phyloP scores from a whole-genome alignment of 306 rosid species.

The Rosa multiflora region DNA sequence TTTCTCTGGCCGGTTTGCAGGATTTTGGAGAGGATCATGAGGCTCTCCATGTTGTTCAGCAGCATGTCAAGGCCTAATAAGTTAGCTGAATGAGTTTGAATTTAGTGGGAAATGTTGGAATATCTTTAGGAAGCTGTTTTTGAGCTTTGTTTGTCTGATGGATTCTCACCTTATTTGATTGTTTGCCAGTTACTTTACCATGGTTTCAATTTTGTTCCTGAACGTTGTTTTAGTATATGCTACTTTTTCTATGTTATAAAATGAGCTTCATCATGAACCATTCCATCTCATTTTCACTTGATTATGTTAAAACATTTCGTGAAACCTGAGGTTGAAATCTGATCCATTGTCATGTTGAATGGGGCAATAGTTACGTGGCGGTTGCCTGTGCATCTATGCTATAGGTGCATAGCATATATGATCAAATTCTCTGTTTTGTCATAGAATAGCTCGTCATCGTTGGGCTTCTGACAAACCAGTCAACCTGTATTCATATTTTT shows the following conservation, averaged over 20 bases:
- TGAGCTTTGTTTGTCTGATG: conserved; percentile 4
- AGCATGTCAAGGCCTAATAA: conserved; percentile 44
- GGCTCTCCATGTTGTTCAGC: conserved; percentile 49
- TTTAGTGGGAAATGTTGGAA: conserved; percentile 6
- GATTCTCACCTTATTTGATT: background rate
- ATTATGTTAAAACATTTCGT: background rate
- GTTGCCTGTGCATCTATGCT: background rate
- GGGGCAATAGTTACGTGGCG: no score
- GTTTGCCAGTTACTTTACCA: background rate
- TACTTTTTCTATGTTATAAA: background rate
- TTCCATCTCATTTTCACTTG: background rate
- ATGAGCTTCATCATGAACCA: background rate
- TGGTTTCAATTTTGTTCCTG: conserved; percentile 3
- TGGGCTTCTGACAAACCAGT: no score
- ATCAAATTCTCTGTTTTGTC: no score
- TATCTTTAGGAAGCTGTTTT: conserved; percentile 6
- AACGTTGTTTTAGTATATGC: background rate
- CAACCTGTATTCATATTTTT: no score
- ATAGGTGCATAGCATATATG: no score
- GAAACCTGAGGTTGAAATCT: background rate
- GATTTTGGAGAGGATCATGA: conserved; percentile 51
- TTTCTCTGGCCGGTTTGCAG: conserved; percentile 11
- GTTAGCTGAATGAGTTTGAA: background rate
- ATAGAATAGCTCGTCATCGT: no score
- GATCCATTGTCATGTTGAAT: no score